Base-by-base conservation (phyloP, 2,329 filamentous ascomycete genomes). In the Capronia americana region DNA sequence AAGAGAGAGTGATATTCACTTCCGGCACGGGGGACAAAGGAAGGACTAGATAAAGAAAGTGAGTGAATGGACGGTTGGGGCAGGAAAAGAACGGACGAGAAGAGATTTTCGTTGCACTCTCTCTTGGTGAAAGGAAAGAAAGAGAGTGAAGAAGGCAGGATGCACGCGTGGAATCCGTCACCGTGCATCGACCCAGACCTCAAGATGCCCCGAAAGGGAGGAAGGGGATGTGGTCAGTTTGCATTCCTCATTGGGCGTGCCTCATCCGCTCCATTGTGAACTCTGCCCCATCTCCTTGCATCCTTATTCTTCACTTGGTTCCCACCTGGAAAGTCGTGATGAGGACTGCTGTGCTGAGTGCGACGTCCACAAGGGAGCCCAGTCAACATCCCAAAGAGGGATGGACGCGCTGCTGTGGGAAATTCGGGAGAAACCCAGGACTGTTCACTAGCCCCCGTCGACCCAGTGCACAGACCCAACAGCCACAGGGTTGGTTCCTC, bases 371-470 rank as follows among this genome's bases (percentile, higher is more conserved):
- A 30, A 26, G 46, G 38, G 57, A 51, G 48, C 20, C 20, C 48
- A 11, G 48, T 51, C 48, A 51, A 51, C 48, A 51, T 14, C 48
- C 48, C 7, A 23, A 41, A 34, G 38, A 4, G 57, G 44, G 10
- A 50, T 17, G 28, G 32, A 17, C 17, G 41, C 38, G 55, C 56
- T 51, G 64, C n/a, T 17, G 55, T 55, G 58, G 63, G 67, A 66
- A 64, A 66, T 69, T 69, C 64, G 61, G 38, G 51, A 69, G 61
- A 69, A 57, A 66, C 67, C 48, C 63, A 65, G 67, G 63, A 59
- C 54, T 38, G 24, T 26, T 20, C 38, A 56, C 48, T 32, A 24
- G 57, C 57, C 57, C 57, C 57, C 57, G 51, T 2, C 20, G 48
- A 38, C 58, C 48, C 58, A 34, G 38, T 26, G 23, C 41, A 48